These are phyloP conservation scores for Lyophyllum semitale DNA, from an alignment of 768 basidiomycete genomes.

Conservation along the genomic window DNA sequence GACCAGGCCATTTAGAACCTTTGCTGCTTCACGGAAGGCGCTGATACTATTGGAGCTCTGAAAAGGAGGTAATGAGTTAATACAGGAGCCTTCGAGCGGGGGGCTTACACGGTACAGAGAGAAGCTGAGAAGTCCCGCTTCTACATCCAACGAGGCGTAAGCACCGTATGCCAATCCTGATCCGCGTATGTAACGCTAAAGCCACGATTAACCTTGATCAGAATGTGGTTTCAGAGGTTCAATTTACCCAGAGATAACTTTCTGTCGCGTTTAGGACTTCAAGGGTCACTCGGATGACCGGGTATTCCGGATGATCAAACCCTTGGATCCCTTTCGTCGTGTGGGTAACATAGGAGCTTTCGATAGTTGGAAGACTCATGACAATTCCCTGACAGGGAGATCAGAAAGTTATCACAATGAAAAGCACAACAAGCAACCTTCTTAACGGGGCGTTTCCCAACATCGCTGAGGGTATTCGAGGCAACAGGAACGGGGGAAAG, in stretches of 20 bases:
- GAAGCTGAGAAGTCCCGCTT: constrained; percentile 77
- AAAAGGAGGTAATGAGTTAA: constrained; percentile 7
- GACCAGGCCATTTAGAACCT: constrained; percentile 76
- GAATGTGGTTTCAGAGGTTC: background rate
- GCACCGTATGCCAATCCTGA: constrained; percentile 96
- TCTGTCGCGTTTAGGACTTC: constrained; percentile 93
- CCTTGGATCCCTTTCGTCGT: constrained; percentile 79
- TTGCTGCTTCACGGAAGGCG: constrained; percentile 80
- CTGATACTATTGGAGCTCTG: constrained; percentile 80
- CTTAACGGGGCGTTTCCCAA: constrained; percentile 73
- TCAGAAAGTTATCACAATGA: constrained; percentile 1
- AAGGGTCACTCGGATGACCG: constrained; percentile 81
- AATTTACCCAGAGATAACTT: constrained; percentile 86
- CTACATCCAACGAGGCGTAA: constrained; percentile 69
- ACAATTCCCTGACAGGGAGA: constrained; percentile 66
- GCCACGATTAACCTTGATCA: constrained; percentile 9
- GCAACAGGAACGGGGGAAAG: constrained; percentile 70
- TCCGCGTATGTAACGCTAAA: constrained; percentile 87
- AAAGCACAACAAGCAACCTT: constrained; percentile 47
- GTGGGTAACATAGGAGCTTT: constrained; percentile 85
- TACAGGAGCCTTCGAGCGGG: background rate
- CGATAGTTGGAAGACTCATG: constrained; percentile 90
- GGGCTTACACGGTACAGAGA: constrained; percentile 72
- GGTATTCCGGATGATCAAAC: constrained; percentile 80
- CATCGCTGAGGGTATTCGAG: constrained; percentile 66